Conservation (phyloP, 768 basidiomycete genomes). For the Cystofilobasidium capitatum region DNA sequence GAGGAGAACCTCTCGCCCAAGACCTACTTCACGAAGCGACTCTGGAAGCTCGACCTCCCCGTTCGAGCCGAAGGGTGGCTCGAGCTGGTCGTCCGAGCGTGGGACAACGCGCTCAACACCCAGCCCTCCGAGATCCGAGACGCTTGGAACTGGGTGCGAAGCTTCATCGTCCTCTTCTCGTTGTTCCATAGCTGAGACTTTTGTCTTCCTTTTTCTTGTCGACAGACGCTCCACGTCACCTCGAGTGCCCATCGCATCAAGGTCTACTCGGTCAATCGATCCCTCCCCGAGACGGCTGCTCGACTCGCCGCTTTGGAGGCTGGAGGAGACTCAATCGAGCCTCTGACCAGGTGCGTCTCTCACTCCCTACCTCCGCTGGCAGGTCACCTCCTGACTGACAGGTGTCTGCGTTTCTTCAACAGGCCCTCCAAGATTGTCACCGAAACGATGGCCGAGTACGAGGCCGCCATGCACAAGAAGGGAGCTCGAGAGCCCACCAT, state of each 20-base stretch:
- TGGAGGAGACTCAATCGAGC: conserved; percentile 42
- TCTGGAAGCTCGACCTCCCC: conserved; percentile 49
- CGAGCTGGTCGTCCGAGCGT: conserved; percentile 50
- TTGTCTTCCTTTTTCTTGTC: too few relatives aligned
- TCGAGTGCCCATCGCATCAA: conserved; percentile 50
- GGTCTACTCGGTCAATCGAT: conserved; percentile 48
- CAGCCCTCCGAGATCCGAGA: conserved; percentile 49
- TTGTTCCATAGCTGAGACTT: conserved; percentile 43
- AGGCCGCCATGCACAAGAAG: conserved; percentile 34
- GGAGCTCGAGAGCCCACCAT: conserved; percentile 24
- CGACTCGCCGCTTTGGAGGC: conserved; percentile 44
- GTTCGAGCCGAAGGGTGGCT: conserved; percentile 53
- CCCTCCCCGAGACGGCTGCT: conserved; percentile 43
- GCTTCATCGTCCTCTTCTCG: background rate
- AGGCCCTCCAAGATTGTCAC: conserved; percentile 42
- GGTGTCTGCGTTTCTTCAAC: too few relatives aligned
- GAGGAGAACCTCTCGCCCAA: conserved; percentile 48
- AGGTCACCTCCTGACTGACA: too few relatives aligned
- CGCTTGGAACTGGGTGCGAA: background rate
- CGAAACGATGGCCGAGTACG: conserved; percentile 40
- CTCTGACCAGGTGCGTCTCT: too few relatives aligned
- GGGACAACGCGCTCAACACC: conserved; percentile 54
- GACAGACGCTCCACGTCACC: conserved; percentile 47
- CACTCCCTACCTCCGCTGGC: too few relatives aligned
- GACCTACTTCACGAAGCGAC: conserved; percentile 51